Evolutionary conservation across 1,284 basidiomycete species (phyloP).

Genomic region (Rhizoctonia solani): DNA sequence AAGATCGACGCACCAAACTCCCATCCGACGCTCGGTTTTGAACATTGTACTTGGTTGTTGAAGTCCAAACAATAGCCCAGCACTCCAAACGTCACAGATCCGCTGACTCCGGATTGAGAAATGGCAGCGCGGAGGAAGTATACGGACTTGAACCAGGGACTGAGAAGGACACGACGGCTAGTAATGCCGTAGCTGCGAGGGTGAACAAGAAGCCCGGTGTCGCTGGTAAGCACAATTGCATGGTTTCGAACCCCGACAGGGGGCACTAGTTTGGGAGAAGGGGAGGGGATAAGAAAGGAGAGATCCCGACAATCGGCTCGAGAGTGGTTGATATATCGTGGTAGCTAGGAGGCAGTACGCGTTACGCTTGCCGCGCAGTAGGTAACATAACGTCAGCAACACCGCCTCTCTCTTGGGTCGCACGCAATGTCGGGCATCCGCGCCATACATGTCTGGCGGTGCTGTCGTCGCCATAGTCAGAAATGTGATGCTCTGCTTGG

Average conservation of each 20-base stretch:
- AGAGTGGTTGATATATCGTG: too few species aligned
- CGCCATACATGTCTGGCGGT: too few species aligned
- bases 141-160: constrained; percentile 83
- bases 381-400: neutral
- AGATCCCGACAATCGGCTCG: neutral
- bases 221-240: constrained; percentile 63
- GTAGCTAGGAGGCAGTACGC: constrained; percentile 15
- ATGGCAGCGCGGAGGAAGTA: constrained; percentile 82
- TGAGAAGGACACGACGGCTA: constrained; percentile 83
- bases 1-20: constrained; percentile 64
- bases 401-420: neutral
- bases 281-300: neutral
- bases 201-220: constrained; percentile 85
- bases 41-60: constrained; percentile 64
- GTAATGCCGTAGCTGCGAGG: constrained; percentile 68
- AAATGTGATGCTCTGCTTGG: too few species aligned
- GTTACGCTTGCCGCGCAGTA: constrained; percentile 8
- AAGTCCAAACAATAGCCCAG: constrained; percentile 79
- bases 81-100: constrained; percentile 77
- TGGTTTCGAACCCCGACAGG: too few species aligned
- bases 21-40: constrained; percentile 78
- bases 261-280: too few species aligned
- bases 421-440: too few species aligned
- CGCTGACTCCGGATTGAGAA: constrained; percentile 53
- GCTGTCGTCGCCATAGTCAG: too few species aligned